phyloP scores from a whole-genome alignment of 139 green algal genomes.

The Microglena sp. region DNA sequence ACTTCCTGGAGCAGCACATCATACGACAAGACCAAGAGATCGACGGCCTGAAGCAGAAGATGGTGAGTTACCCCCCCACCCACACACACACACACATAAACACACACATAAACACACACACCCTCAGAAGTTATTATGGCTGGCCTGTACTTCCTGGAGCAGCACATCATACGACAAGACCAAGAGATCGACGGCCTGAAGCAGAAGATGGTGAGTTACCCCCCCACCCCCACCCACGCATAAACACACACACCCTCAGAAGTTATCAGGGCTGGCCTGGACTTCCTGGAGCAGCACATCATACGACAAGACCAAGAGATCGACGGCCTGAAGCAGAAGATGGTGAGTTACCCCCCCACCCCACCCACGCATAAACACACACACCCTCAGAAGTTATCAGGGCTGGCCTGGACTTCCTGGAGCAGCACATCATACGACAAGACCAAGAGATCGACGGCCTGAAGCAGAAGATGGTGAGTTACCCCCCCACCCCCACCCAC shows the following conservation, averaged over 20 bases:
- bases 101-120: too few species aligned
- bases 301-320: constrained; percentile 26
- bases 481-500: too few species aligned
- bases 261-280: constrained; percentile 27
- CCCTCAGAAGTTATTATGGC: too few species aligned
- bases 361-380: too few species aligned
- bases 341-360: not conserved
- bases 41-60: constrained; percentile 22
- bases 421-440: constrained; percentile 29
- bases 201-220: constrained; percentile 14
- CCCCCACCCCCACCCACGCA: too few species aligned
- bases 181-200: constrained; percentile 23
- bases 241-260: too few species aligned
- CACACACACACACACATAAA: too few species aligned
- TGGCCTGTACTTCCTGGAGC: constrained; percentile 29
- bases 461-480: constrained; percentile 19
- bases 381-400: too few species aligned
- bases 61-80: not conserved
- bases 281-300: constrained; percentile 34
- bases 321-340: constrained; percentile 22
- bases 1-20: constrained; percentile 34
- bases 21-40: constrained; percentile 26
- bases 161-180: constrained; percentile 30
- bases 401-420: constrained; percentile 29
- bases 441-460: constrained; percentile 23